These are phyloP conservation scores for Rhizophagus sp. DNA, from an alignment of 192 early-diverging fungal genomes.

Conservation along the genomic window DNA sequence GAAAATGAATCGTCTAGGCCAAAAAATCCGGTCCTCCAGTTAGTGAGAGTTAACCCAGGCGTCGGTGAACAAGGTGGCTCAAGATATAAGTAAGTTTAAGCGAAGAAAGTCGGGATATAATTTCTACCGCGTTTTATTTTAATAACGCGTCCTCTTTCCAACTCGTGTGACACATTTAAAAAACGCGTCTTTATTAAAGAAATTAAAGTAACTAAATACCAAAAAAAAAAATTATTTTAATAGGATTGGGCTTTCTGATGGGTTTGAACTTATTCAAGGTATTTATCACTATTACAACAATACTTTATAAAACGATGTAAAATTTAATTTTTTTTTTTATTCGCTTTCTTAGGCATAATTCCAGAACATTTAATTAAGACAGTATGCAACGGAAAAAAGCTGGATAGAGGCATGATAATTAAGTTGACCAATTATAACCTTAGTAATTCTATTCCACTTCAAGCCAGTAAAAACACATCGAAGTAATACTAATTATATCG, in stretches of 20 bases:
- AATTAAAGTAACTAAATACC: neutral
- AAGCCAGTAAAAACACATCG: neutral
- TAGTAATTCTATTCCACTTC: neutral
- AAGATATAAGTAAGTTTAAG: neutral
- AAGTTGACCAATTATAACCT: neutral
- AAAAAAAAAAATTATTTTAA: neutral
- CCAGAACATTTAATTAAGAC: neutral
- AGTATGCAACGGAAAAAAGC: neutral
- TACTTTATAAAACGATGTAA: neutral
- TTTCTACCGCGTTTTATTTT: neutral
- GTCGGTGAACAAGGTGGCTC: neutral
- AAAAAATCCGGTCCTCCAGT: neutral
- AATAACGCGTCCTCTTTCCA: neutral
- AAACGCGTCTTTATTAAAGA: neutral
- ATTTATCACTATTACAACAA: neutral
- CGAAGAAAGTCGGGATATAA: neutral
- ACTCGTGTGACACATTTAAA: neutral
- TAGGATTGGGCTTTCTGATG: constrained; percentile 4
- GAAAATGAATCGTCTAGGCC: neutral
- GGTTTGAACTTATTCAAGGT: neutral
- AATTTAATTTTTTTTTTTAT: neutral
- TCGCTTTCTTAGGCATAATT: neutral
- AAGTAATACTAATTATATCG: neutral
- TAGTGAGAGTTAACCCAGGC: neutral
- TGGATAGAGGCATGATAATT: neutral